These are phyloP conservation scores for Teratosphaeriaceae sp. DNA, from an alignment of 2,329 filamentous ascomycete genomes.

Conservation along the genomic window DNA sequence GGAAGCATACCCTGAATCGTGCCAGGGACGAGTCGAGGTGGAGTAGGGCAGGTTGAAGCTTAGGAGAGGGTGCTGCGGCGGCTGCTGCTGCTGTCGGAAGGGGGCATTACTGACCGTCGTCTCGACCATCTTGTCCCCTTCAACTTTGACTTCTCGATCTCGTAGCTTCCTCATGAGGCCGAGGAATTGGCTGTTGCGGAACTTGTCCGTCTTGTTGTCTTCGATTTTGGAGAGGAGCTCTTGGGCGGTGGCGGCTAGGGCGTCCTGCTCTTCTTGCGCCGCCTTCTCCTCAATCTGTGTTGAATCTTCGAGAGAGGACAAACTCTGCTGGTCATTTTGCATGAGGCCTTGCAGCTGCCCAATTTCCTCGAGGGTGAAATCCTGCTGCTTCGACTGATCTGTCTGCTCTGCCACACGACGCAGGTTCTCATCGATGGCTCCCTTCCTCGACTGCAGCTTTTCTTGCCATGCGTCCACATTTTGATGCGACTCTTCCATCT, in stretches of 20 bases:
- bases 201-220: slow-evolving; percentile 64
- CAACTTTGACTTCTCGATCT: slow-evolving; percentile 63
- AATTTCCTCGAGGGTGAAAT: too few species aligned
- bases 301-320: neutral
- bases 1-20: slow-evolving; percentile 16
- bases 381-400: slow-evolving; percentile 1
- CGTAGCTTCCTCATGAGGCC: slow-evolving; percentile 69
- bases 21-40: slow-evolving; percentile 10
- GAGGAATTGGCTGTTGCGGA: slow-evolving; percentile 70
- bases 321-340: neutral
- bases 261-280: slow-evolving; percentile 51
- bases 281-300: neutral
- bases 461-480: too few species aligned
- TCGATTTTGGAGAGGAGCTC: slow-evolving; percentile 63
- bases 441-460: slow-evolving; percentile 6
- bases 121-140: slow-evolving; percentile 62
- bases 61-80: too few species aligned
- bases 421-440: too few species aligned
- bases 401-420: too few species aligned
- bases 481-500: slow-evolving; percentile 10
- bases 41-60: slow-evolving; percentile 10
- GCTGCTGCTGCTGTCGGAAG: too few species aligned
- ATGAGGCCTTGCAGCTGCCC: neutral
- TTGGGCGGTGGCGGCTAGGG: slow-evolving; percentile 65
- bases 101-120: slow-evolving; percentile 30